Conservation (phyloP, 805 yeast species). For the Cyberlindnera xishuangbannaensis region DNA sequence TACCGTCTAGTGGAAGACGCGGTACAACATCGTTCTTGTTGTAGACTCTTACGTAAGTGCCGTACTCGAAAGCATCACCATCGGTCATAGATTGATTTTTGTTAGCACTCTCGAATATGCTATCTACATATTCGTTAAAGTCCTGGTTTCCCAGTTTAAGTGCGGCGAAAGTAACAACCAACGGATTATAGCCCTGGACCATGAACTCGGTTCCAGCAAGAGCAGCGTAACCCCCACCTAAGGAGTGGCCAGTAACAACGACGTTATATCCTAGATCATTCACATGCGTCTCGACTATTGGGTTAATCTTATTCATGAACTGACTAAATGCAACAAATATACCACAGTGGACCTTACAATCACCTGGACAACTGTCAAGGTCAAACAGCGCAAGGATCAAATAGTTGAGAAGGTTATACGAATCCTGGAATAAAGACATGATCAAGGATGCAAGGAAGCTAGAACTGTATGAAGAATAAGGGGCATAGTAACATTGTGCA, state of each 20-base stretch:
- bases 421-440: constrained; percentile 1
- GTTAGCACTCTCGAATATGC: constrained; percentile 34
- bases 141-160: constrained; percentile 57
- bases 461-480: too few relatives aligned
- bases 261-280: constrained; percentile 43
- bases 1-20: constrained; percentile 45
- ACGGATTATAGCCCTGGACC: constrained; percentile 41
- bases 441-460: constrained; percentile 1
- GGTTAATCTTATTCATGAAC: constrained; percentile 33
- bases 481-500: constrained; percentile 40
- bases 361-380: constrained; percentile 1
- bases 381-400: not conserved
- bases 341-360: constrained; percentile 61
- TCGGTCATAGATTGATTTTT: constrained; percentile 24
- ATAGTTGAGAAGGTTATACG: not conserved
- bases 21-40: constrained; percentile 57
- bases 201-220: constrained; percentile 46
- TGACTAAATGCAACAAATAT: constrained; percentile 44
- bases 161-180: constrained; percentile 54
- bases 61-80: constrained; percentile 27
- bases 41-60: constrained; percentile 43
- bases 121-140: constrained; percentile 48
- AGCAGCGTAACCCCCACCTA: constrained; percentile 68
- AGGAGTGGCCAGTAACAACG: constrained; percentile 64
- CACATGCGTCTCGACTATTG: constrained; percentile 27